Percentiles rank a stretch among this genome's conserved stretches.
Evolutionary conservation across 2,329 filamentous ascomycete species (phyloP).

Genomic region (Clonostachys rhizophaga): DNA sequence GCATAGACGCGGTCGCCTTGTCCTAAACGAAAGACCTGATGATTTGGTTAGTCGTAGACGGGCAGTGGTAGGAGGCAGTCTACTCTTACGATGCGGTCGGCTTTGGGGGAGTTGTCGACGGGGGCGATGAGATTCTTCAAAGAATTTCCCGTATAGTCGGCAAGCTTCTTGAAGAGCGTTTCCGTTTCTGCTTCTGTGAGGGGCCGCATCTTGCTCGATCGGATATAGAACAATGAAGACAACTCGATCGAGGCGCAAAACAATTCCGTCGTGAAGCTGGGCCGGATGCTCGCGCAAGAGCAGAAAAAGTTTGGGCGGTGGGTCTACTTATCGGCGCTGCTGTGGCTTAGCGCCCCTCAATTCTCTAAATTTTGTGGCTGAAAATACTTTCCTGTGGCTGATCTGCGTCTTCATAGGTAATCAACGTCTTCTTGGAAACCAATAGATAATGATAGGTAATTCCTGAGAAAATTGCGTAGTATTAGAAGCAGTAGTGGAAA

Average conservation of each 20-base stretch:
- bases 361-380: too few relatives aligned
- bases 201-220: slow-evolving; percentile 59
- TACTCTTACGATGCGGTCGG: slow-evolving; percentile 60
- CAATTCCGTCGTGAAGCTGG: slow-evolving; percentile 16
- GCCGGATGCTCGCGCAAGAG: slow-evolving; percentile 35
- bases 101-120: slow-evolving; percentile 59
- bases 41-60: too few relatives aligned
- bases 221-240: slow-evolving; percentile 1
- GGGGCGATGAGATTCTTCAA: slow-evolving; percentile 81
- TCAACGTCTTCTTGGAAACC: too few relatives aligned
- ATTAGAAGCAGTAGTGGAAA: too few relatives aligned
- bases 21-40: slow-evolving; percentile 69
- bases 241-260: too few relatives aligned
- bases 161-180: slow-evolving; percentile 86
- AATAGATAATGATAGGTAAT: too few relatives aligned
- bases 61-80: too few relatives aligned
- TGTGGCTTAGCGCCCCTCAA: too few relatives aligned
- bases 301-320: slow-evolving; percentile 2
- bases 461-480: too few relatives aligned
- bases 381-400: too few relatives aligned
- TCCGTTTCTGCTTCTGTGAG: slow-evolving; percentile 77
- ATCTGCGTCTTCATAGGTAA: too few relatives aligned
- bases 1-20: slow-evolving; percentile 80
- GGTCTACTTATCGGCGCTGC: too few relatives aligned
- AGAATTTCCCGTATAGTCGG: slow-evolving; percentile 84